Base-by-base conservation (phyloP, 306 rosid species). In the Elaeagnus macrophylla region DNA sequence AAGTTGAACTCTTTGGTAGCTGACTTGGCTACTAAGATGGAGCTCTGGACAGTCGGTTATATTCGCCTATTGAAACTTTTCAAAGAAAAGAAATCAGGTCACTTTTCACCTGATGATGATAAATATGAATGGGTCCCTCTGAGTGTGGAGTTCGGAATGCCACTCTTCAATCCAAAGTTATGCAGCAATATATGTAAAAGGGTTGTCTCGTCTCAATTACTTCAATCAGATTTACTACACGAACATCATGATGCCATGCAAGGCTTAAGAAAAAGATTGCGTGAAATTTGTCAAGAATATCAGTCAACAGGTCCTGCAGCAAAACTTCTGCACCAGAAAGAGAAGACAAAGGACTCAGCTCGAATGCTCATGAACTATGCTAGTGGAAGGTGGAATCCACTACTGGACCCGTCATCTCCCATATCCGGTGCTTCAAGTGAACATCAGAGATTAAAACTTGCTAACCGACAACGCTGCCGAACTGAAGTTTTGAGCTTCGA, bases 111-210 rank as follows among this genome's bases (percentile, higher is more conserved):
- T 11, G 74, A 68, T 36, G 77, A 69, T 39, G 74, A 71, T 61
- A 87, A 71, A 69, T 80, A 77, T 72, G 95, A 91, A 58, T 91
- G 96, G 99, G 95, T 91, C 53, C 99, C 95, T 2, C 68, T 87
- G 79, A 84, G 95, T 53, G 83, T 87, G 49, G 99, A 80, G 67
- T 91, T 91, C 45, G 99, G 99, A 54, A 73, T 91, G 67, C 96
- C 99, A 35, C 78, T 91, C 42, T 91, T 80, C 70, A 87, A 86
- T 77, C 99, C 96, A 17, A 80, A 72, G 39, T 59, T 91, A 68
- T 87, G 96, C 57, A 75, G 69, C 62, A 67, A 61, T 51, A 91
- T 84, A 59, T 87, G 99, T 65, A 77, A 68, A 68, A 91, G 94
- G 63, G 70, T 91, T 62, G 84, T 80, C 64, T 84, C 88, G 32